Percentiles rank a stretch among this genome's conserved stretches.
These are phyloP conservation scores for Hyaloscypha variabilis DNA, from an alignment of 495 filamentous ascomycete genomes.

Conservation along the genomic window DNA sequence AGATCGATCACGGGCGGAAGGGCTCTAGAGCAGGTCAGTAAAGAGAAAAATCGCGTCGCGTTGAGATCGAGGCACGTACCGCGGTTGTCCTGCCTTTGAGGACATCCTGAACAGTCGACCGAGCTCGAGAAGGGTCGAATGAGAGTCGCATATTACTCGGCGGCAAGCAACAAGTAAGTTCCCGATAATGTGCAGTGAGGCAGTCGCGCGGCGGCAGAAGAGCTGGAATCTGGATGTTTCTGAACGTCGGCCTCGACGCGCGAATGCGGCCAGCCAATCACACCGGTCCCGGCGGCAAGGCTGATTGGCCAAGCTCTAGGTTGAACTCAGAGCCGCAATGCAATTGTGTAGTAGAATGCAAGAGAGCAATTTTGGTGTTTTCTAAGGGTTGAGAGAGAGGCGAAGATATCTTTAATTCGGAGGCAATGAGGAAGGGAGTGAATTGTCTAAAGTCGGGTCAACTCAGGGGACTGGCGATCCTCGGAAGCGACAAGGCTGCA, in stretches of 20 bases:
- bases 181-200: background rate
- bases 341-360: background rate
- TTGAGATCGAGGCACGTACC: background rate
- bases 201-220: background rate
- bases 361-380: background rate
- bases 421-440: too few relatives aligned
- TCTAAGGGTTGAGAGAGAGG: too few relatives aligned
- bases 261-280: background rate
- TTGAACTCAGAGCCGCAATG: too few relatives aligned
- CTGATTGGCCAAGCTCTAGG: too few relatives aligned
- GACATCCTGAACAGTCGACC: background rate
- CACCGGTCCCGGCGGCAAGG: background rate
- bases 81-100: background rate
- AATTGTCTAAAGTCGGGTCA: too few relatives aligned
- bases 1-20: constrained; percentile 14
- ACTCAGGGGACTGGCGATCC: too few relatives aligned
- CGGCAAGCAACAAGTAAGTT: background rate
- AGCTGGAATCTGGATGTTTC: background rate
- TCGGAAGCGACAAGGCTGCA: too few relatives aligned
- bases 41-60: constrained; percentile 7
- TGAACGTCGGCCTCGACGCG: background rate
- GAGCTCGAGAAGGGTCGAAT: background rate
- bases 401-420: too few relatives aligned
- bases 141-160: background rate
- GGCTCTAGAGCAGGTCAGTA: background rate